A percentile compares a stretch with the other conserved stretches of the same genome.
Evolutionary conservation across 306 rosid genomes (phyloP).

Genomic region (Quercus robur): DNA sequence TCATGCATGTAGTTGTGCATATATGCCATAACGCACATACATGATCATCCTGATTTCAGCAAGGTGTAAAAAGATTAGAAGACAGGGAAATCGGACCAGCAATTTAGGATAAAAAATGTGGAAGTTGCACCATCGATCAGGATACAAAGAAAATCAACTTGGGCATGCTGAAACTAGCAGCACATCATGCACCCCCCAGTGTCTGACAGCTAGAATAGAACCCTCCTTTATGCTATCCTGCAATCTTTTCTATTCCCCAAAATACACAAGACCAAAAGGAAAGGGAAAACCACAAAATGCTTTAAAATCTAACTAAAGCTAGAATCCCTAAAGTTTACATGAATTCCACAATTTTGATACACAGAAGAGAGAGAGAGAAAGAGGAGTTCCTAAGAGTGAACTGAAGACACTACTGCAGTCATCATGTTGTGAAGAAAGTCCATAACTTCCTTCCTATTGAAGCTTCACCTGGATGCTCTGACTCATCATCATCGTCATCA

Average conservation of each 20-base stretch:
- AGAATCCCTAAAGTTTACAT: background rate
- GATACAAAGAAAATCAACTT: background rate
- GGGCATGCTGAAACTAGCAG: background rate
- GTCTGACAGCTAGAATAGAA: background rate
- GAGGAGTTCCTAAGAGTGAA: background rate
- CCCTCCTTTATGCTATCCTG: background rate
- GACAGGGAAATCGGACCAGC: background rate
- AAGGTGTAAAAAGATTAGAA: background rate
- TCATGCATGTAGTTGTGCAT: background rate
- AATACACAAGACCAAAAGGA: background rate
- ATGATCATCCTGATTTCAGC: background rate
- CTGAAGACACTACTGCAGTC: slow-evolving; percentile 10
- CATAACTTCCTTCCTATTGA: slow-evolving; percentile 70
- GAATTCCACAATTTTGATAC: no score
- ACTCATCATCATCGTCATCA: slow-evolving; percentile 33
- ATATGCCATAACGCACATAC: no score
- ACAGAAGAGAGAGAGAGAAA: background rate
- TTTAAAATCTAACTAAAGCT: slow-evolving; percentile 1
- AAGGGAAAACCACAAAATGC: background rate
- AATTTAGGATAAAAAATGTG: background rate
- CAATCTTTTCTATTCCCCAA: background rate
- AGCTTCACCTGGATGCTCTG: slow-evolving; percentile 42
- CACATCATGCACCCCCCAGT: background rate
- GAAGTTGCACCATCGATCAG: background rate
- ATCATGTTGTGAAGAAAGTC: slow-evolving; percentile 71